Evolutionary conservation across 441 rosid genomes (phyloP).

Genomic region (Melastoma candidum): DNA sequence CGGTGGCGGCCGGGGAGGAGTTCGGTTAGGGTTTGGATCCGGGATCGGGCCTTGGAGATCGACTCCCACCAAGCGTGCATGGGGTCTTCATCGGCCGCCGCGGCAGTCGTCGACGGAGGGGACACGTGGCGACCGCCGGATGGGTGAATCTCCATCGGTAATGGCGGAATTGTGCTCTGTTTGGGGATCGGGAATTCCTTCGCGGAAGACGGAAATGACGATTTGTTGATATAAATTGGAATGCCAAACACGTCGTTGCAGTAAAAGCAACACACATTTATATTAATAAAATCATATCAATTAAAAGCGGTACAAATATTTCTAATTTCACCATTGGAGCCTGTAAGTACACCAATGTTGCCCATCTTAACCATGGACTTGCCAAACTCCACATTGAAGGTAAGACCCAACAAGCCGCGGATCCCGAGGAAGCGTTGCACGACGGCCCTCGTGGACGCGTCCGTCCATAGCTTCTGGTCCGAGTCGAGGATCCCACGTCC

Average conservation of each 20-base stretch:
- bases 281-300: conserved; percentile 24
- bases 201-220: too few species aligned
- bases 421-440: conserved; percentile 35
- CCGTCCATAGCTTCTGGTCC: conserved; percentile 48
- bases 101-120: not conserved
- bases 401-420: conserved; percentile 25
- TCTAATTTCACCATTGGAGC: conserved; percentile 45
- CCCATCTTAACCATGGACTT: conserved; percentile 70
- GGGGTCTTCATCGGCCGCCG: conserved; percentile 36
- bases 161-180: too few species aligned
- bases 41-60: conserved; percentile 75
- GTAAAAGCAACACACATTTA: too few species aligned
- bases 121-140: too few species aligned
- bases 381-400: conserved; percentile 42
- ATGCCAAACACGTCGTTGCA: too few species aligned
- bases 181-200: too few species aligned
- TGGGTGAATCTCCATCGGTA: too few species aligned
- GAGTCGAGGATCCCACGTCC: conserved; percentile 53
- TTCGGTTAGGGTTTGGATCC: conserved; percentile 56
- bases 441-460: conserved; percentile 36
- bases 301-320: too few species aligned
- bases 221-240: too few species aligned
- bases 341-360: conserved; percentile 37
- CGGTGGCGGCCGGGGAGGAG: conserved; percentile 37
- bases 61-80: conserved; percentile 99